A percentile compares a stretch with the other conserved stretches of the same genome.
phyloP scores from a whole-genome alignment of 352 stramenopile species.

The Plasmopara halstedii region DNA sequence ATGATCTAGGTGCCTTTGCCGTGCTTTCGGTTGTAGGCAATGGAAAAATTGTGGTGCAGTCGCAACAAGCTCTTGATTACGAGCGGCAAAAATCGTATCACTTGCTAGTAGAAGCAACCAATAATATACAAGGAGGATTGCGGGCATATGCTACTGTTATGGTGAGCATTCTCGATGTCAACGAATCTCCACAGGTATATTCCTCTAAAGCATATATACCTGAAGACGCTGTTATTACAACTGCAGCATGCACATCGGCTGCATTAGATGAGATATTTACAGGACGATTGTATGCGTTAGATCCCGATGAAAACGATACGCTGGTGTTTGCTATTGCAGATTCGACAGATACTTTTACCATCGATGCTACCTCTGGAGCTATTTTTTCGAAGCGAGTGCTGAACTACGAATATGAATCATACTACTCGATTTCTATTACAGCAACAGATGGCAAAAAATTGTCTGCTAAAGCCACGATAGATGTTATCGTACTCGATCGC shows the following conservation, averaged over 20 bases:
- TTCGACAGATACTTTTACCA: constrained; percentile 7
- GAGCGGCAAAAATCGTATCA: constrained; percentile 25
- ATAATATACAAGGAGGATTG: constrained; percentile 7
- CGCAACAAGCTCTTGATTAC: constrained; percentile 31
- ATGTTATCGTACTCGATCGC: constrained; percentile 17
- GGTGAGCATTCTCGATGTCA: constrained; percentile 8
- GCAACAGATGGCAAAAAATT: constrained; percentile 9
- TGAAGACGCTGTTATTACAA: constrained; percentile 15
- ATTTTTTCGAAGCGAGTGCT: constrained; percentile 2
- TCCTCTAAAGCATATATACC: constrained; percentile 9
- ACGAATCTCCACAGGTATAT: constrained; percentile 9
- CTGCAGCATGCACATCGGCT: constrained; percentile 2
- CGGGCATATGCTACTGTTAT: constrained; percentile 4
- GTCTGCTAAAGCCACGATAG: not conserved
- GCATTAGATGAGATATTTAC: constrained; percentile 6
- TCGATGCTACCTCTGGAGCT: constrained; percentile 7
- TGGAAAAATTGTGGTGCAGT: constrained; percentile 28
- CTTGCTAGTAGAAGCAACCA: constrained; percentile 9
- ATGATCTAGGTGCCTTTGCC: constrained; percentile 32
- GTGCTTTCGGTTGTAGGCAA: constrained; percentile 29
- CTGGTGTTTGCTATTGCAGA: constrained; percentile 9
- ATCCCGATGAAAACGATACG: constrained; percentile 11
- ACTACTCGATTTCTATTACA: constrained; percentile 7
- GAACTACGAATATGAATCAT: constrained; percentile 13
- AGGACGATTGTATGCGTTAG: constrained; percentile 5